phyloP scores from a whole-genome alignment of 768 basidiomycete genomes.

The Tephrocybe rancida region DNA sequence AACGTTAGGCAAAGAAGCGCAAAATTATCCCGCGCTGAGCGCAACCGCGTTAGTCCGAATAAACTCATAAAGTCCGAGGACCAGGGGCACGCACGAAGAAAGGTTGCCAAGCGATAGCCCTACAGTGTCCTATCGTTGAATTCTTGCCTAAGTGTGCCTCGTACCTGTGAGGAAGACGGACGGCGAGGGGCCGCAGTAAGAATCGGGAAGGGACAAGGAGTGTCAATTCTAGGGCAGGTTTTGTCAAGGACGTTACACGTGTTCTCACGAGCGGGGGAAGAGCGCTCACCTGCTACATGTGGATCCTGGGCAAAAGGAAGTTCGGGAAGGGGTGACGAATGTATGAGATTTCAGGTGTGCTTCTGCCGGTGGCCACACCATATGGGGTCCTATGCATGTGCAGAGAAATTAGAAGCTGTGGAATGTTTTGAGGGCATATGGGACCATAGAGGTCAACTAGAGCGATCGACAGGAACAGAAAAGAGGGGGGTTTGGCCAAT shows the following conservation, averaged over 20 bases:
- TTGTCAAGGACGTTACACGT: slow-evolving; percentile 10
- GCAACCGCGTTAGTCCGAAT: background rate
- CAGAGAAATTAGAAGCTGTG: background rate
- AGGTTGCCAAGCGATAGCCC: too few species aligned
- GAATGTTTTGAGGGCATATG: background rate
- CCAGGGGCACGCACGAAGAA: too few species aligned
- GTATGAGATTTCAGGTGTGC: background rate
- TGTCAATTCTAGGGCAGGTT: background rate
- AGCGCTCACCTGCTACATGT: background rate
- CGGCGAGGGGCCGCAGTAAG: background rate
- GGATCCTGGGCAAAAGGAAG: background rate
- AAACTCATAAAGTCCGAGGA: background rate
- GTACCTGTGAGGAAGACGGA: background rate
- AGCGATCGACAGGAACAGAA: background rate
- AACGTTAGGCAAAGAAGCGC: background rate
- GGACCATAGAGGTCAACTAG: too few species aligned
- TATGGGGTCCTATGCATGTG: background rate
- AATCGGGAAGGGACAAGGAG: background rate
- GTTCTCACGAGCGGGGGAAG: slow-evolving; percentile 4
- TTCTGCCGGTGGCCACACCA: background rate
- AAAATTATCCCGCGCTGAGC: background rate
- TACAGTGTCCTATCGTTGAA: too few species aligned
- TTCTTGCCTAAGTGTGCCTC: background rate
- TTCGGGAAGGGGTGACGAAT: background rate
- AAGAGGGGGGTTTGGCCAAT: background rate